These are phyloP conservation scores for Hyaloscypha finlandica DNA, from an alignment of 495 filamentous ascomycete genomes.

Conservation along the genomic window DNA sequence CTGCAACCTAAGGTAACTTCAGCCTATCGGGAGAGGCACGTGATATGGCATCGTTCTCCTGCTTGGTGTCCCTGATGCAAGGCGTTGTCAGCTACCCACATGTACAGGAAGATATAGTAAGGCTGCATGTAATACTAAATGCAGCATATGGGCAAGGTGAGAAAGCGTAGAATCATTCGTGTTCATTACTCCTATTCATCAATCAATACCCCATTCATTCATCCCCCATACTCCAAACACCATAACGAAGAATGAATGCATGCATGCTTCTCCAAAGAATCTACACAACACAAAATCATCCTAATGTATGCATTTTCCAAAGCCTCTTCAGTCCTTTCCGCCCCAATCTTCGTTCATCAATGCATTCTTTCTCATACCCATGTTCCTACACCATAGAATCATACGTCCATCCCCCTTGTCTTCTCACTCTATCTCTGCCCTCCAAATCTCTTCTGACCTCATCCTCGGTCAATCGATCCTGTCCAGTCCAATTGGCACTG, in stretches of 20 bases:
- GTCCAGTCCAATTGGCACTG: conserved; percentile 87
- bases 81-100: neutral
- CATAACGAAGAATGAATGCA: conserved; percentile 11
- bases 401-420: conserved; percentile 87
- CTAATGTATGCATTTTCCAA: conserved; percentile 5
- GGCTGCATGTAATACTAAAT: neutral
- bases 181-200: conserved; percentile 5
- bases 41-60: neutral
- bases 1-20: neutral
- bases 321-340: neutral
- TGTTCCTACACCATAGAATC: conserved; percentile 35
- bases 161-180: neutral
- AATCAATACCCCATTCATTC: conserved; percentile 17
- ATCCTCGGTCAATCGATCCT: conserved; percentile 88
- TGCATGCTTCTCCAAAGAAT: conserved; percentile 4
- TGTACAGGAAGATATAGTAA: neutral
- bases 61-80: neutral
- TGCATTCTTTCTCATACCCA: neutral
- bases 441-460: conserved; percentile 80
- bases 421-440: conserved; percentile 74
- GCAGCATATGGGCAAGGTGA: neutral
- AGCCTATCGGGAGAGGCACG: neutral
- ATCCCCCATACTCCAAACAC: conserved; percentile 8
- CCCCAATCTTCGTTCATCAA: neutral
- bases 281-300: neutral